These are phyloP conservation scores for Canariomyces notabilis DNA, from an alignment of 2,329 filamentous ascomycete genomes.

Conservation along the genomic window DNA sequence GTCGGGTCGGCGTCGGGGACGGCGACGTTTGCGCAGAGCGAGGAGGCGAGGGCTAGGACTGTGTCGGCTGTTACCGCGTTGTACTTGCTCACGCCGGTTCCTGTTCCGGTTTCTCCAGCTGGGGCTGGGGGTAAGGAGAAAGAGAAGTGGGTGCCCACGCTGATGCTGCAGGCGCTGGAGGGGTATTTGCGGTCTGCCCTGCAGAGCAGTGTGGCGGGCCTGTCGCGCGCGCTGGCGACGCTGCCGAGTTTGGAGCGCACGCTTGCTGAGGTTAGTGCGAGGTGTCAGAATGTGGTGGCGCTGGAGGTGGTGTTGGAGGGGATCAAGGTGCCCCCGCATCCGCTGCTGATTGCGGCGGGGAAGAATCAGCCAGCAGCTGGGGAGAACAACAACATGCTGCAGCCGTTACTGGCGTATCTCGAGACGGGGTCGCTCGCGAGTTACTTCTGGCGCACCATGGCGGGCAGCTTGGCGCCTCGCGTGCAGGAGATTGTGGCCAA, in stretches of 20 bases:
- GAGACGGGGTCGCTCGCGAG: constrained; percentile 84
- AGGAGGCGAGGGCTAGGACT: constrained; percentile 70
- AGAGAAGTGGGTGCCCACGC: constrained; percentile 58
- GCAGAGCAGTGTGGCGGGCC: constrained; percentile 68
- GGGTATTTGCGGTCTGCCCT: constrained; percentile 76
- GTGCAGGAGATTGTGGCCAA: constrained; percentile 80
- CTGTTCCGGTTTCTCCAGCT: no score
- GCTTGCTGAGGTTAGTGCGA: constrained; percentile 71
- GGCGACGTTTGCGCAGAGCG: constrained; percentile 58
- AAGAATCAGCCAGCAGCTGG: constrained; percentile 30
- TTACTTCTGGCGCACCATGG: constrained; percentile 91
- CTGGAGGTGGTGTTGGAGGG: constrained; percentile 71
- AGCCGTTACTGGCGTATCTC: constrained; percentile 67
- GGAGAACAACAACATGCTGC: constrained; percentile 55
- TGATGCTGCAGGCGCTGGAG: constrained; percentile 73
- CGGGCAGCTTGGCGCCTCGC: constrained; percentile 66
- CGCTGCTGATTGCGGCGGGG: constrained; percentile 57
- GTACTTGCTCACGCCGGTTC: constrained; percentile 75
- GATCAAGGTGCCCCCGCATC: constrained; percentile 64
- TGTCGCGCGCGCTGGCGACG: constrained; percentile 71
- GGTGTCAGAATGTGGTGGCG: constrained; percentile 88
- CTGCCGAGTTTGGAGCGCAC: constrained; percentile 78
- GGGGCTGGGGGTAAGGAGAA: constrained; percentile 60
- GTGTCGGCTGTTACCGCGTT: constrained; percentile 70
- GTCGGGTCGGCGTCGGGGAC: constrained; percentile 50